Evolutionary conservation across 1,284 basidiomycete genomes (phyloP), one percentile per base, ranked within the genome.

Genomic region (Ustilago tritici): DNA sequence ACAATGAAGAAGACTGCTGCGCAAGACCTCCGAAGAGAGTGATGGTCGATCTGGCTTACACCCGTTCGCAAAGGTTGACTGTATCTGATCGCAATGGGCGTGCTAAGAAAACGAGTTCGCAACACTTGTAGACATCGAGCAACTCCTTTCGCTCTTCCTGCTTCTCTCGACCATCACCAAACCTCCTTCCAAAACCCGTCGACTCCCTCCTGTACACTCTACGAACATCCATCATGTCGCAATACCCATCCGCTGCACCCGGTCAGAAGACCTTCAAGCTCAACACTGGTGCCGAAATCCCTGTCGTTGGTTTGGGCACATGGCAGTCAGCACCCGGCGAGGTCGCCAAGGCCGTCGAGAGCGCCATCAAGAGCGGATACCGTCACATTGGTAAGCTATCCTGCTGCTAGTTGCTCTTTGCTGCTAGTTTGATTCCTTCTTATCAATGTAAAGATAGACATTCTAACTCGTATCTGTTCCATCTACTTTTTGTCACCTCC

Each of bases 281-380:
- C 62, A 86, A 86, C 80, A 85, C 82, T 15, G 85, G 85, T 17
- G 79, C 72, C 28, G 61, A 76, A n/a, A 82, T 87, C 43, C 85
- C 86, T 8, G 78, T 78, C n/a, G 68, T 80, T 31, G 78, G 78
- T 10, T 35, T 80, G 31, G 78, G 81, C 8, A 82, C 81, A 10
- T 81, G 81, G 79, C 69, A 76, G 32, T 72, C 77, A n/a, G 49
- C 73, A 10, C 56, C 72, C 0, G 81, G 67, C 12, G 67, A 93
- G 80, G 91, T 89, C 5, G 82, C 88, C 58, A 78, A 88, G 1
- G 82, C 87, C 7, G 88, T 92, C 65, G 83, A 82, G 19, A 78
- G 53, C 46, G 81, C 81, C 19, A 58, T 82, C 56, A 73, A 67
- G 52, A 47, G 38, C n/a, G 81, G 81, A 10, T 76, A 72, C 34